Evolutionary conservation across 441 rosid genomes (phyloP).

Genomic region (Dalechampia spathulata): DNA sequence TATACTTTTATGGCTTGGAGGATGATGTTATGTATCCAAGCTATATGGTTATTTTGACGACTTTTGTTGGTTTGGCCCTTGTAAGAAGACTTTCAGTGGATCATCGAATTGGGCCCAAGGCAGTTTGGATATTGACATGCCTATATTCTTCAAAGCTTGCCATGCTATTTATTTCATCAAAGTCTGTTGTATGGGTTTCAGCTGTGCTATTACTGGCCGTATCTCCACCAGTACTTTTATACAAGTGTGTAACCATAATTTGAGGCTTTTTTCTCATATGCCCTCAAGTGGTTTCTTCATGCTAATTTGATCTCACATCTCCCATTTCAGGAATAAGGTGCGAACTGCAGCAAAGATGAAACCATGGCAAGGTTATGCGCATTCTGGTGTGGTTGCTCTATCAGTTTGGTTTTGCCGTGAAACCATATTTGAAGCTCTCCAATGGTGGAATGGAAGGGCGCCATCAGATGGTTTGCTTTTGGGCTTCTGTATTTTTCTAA

Average conservation of each 20-base stretch:
- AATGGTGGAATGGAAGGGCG: constrained; percentile 92
- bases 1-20: constrained; percentile 82
- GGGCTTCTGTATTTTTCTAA: constrained; percentile 79
- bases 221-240: constrained; percentile 88
- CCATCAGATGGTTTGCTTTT: constrained; percentile 93
- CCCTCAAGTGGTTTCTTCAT: neutral
- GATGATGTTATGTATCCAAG: constrained; percentile 98
- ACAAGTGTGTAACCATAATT: constrained; percentile 47
- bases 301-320: constrained; percentile 8
- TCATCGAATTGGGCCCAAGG: constrained; percentile 68
- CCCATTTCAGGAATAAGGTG: constrained; percentile 62
- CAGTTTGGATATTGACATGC: constrained; percentile 90
- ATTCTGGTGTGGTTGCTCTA: constrained; percentile 71
- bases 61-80: constrained; percentile 73
- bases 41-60: constrained; percentile 89
- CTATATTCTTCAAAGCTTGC: constrained; percentile 81
- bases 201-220: constrained; percentile 77
- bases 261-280: neutral
- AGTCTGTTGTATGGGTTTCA: constrained; percentile 81
- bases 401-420: constrained; percentile 99
- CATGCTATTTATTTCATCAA: constrained; percentile 80
- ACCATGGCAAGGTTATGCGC: constrained; percentile 94
- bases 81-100: constrained; percentile 74
- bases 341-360: constrained; percentile 84
- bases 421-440: constrained; percentile 92